Percentiles rank a stretch among this genome's conserved stretches.
phyloP scores from a whole-genome alignment of 441 rosid genomes.

The Daphne laureola region DNA sequence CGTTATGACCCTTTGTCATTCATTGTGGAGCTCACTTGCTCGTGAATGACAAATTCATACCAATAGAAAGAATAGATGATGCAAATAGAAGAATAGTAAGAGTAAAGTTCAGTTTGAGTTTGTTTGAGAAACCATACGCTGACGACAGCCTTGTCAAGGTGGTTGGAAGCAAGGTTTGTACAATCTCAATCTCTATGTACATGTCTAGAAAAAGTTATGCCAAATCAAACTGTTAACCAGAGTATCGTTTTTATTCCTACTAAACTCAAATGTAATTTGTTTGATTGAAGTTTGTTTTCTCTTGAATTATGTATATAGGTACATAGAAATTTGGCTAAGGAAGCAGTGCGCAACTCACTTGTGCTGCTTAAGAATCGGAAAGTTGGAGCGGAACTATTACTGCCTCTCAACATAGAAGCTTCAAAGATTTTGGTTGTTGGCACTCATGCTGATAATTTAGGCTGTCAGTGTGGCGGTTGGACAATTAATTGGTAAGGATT shows the following conservation, averaged over 20 bases:
- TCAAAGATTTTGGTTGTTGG: constrained; percentile 54
- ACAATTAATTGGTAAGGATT: constrained; percentile 63
- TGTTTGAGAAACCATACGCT: constrained; percentile 73
- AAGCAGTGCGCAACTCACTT: constrained; percentile 62
- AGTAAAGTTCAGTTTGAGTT: constrained; percentile 69
- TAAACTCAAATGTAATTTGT: background rate
- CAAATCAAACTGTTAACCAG: background rate
- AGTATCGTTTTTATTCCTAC: constrained; percentile 1
- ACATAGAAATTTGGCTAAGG: constrained; percentile 63
- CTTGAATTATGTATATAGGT: constrained; percentile 24
- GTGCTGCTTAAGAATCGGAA: constrained; percentile 60
- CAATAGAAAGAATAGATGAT: constrained; percentile 68
- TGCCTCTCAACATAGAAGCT: constrained; percentile 52
- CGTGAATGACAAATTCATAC: constrained; percentile 41
- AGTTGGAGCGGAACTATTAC: constrained; percentile 34
- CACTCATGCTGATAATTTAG: constrained; percentile 65
- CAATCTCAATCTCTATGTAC: no score
- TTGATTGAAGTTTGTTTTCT: constrained; percentile 1
- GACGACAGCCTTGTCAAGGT: constrained; percentile 50
- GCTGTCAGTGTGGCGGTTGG: constrained; percentile 79
- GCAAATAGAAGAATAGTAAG: constrained; percentile 52
- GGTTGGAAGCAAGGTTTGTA: constrained; percentile 67
- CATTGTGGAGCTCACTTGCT: constrained; percentile 47
- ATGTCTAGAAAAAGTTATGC: no score
- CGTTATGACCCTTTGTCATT: constrained; percentile 54